Evolutionary conservation across 768 basidiomycete genomes (phyloP), one percentile per base, ranked within the genome.

Genomic region (Mrakia blollopis): DNA sequence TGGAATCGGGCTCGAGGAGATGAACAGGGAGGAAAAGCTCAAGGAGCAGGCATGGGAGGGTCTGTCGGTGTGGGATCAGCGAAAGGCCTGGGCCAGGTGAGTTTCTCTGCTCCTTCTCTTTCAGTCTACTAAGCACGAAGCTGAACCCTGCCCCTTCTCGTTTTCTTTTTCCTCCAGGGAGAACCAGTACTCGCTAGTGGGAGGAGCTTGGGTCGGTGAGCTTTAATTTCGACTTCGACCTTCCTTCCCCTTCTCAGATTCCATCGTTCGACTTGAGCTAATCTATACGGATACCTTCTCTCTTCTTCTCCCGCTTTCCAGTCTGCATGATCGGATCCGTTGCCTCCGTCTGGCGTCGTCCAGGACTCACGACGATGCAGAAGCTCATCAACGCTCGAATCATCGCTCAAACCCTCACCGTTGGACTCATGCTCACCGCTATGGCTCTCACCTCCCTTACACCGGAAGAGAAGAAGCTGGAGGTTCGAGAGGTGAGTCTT

Each of bases 361-460:
- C 41, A 32, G 44, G 41, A n/a, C 54, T 72, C 47, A 72, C 70
- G 9, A 52, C 30, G 30, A 54, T 54, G 30, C 70, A 72, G 70
- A 72, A 72, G 70, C 35, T 72, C 44, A 50, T 72, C 50, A 72
- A 72, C 70, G 44, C 70, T 47, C 41, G 70, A 30, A 72, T 72
- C 28, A 54, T 72, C 47, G 70, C 70, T 28, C 70, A 72, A 35
- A 54, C 47, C 32, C n/a, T 52, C 23, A 72, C 70, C 23, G 70
- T 72, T 4, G 44, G 30, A 41, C 41, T 72, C 41, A 72, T 72
- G 30, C 44, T 72, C 30, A n/a, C 35, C 44, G 44, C 44, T n/a
- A 50, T 54, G 41, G 39, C 13, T 23, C 68, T 69, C 37, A 35
- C 68, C 30, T 11, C 30, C 23, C 5, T n/a, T 5, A 30, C 68